A percentile compares a stretch with the other conserved stretches of the same genome.
These are phyloP conservation scores for Drechslerella dactyloides DNA, from an alignment of 2,329 filamentous ascomycete genomes.

Conservation along the genomic window DNA sequence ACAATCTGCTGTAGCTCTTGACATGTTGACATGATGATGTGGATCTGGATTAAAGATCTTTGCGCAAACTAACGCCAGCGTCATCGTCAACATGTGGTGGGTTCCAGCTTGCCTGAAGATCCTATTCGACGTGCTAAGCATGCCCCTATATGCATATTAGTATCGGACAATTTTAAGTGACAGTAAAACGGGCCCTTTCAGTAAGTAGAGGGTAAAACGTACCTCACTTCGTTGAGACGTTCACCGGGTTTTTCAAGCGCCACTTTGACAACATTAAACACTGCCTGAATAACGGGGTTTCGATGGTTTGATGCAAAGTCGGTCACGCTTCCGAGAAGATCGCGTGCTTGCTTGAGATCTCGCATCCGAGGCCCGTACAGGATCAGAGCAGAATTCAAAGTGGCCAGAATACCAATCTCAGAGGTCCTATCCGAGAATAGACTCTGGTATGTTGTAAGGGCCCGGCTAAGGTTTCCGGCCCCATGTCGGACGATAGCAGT, in stretches of 20 bases:
- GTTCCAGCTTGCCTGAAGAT: conserved; percentile 49
- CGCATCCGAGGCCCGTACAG: conserved; percentile 54
- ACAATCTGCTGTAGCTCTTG: conserved; percentile 41
- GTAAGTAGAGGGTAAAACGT: neutral
- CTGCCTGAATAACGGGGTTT: conserved; percentile 39
- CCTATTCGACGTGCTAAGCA: conserved; percentile 44
- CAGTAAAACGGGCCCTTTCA: too few species aligned
- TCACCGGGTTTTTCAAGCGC: conserved; percentile 33
- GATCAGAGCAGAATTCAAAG: conserved; percentile 62
- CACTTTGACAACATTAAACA: conserved; percentile 35
- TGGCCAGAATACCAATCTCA: conserved; percentile 61
- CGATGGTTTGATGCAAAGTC: conserved; percentile 41
- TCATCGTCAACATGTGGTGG: conserved; percentile 46
- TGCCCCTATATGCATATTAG: conserved; percentile 32
- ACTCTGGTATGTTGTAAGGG: conserved; percentile 33
- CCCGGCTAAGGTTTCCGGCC: conserved; percentile 39
- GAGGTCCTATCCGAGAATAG: conserved; percentile 49
- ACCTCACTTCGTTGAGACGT: conserved; percentile 45
- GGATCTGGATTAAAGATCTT: conserved; percentile 46
- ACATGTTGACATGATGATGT: conserved; percentile 47
- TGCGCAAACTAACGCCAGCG: conserved; percentile 43
- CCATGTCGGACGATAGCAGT: conserved; percentile 46
- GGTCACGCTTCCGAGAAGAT: conserved; percentile 33
- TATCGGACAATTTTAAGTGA: neutral
- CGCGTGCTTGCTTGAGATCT: conserved; percentile 31